phyloP scores from a whole-genome alignment of 2,329 filamentous ascomycete genomes.

The Microcera coccophila region DNA sequence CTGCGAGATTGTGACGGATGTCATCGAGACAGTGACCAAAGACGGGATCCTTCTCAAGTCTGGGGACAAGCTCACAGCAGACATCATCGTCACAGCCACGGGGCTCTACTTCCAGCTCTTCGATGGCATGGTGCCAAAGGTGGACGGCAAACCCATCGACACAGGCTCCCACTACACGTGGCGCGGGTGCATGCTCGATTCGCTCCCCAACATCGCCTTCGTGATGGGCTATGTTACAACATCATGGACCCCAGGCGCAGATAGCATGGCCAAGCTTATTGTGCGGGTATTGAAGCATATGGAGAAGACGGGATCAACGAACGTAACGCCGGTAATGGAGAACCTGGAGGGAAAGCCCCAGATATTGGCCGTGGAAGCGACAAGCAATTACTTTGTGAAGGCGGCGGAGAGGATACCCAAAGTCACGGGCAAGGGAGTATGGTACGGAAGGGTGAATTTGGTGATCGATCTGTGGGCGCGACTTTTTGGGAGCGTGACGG shows the following conservation, averaged over 20 bases:
- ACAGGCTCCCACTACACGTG: conserved; percentile 53
- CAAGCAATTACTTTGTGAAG: conserved; percentile 35
- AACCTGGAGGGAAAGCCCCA: conserved; percentile 17
- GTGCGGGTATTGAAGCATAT: conserved; percentile 52
- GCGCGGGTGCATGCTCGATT: conserved; percentile 63
- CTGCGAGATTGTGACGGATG: conserved; percentile 47
- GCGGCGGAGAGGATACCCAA: conserved; percentile 36
- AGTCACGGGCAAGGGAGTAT: conserved; percentile 31
- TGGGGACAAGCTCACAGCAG: conserved; percentile 52
- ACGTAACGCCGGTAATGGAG: conserved; percentile 43
- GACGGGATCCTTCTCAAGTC: conserved; percentile 46
- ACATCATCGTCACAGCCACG: conserved; percentile 67
- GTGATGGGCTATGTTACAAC: conserved; percentile 63
- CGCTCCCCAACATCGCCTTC: conserved; percentile 59
- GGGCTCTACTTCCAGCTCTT: conserved; percentile 59
- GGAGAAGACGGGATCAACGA: conserved; percentile 42
- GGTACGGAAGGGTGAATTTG: conserved; percentile 34
- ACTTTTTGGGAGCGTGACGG: conserved; percentile 29
- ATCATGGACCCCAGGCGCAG: conserved; percentile 65
- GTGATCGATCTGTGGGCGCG: conserved; percentile 29
- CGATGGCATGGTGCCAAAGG: conserved; percentile 47
- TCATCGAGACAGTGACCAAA: conserved; percentile 48
- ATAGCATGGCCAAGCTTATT: conserved; percentile 46
- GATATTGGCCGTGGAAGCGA: conserved; percentile 26
- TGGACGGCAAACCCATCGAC: conserved; percentile 52